Evolutionary conservation across 768 basidiomycete genomes (phyloP), one percentile per base, ranked within the genome.

Genomic region (Erythrobasidium yunnanense): DNA sequence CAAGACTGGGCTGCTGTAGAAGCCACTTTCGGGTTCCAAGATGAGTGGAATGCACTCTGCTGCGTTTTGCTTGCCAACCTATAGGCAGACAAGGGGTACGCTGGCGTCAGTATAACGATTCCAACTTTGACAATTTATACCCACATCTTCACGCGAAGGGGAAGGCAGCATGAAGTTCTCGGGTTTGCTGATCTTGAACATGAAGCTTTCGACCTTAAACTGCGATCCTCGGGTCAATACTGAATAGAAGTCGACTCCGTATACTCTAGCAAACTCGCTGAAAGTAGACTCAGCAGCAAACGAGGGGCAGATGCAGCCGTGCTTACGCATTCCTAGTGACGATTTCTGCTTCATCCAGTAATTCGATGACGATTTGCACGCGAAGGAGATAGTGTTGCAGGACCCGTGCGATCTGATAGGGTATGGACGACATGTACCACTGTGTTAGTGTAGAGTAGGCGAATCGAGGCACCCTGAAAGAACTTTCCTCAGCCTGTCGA

Each of bases 201-300:
- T 86, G 78, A 99, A 93, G 0, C 91, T 91, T 78, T 99, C 95
- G 27, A 97, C 95, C 77, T 97, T 99, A 80, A 90, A 97, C 73
- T 99, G 95, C 0, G 91, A 95, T 0, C 95, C 95, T 32, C 95
- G 84, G 67, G 84, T 90, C 69, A 95, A 83, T 32, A 96, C 92
- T 2, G 91, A 95, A 73, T 86, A 88, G 75, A 96, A 97, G 76
- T 99, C 95, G 47, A 99, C 86, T 0, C 95, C 93, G 70, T 95
- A 97, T 4, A 97, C 89, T 8, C 95, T 84, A 42, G 95, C 92
- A 72, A 96, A 96, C 76, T 99, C 95, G 15, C 93, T 97, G 13
- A 23, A 29, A 20, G 22, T 49, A 34, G 55, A 15, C 52, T 6
- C 6, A 30, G 22, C 18, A 60, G 0, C n/a, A 54, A 29, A 1